A percentile compares a stretch with the other conserved stretches of the same genome.
These are phyloP conservation scores for Magnolia kwangsiensis DNA, from an alignment of 164 flowering plant genomes.

Conservation along the genomic window DNA sequence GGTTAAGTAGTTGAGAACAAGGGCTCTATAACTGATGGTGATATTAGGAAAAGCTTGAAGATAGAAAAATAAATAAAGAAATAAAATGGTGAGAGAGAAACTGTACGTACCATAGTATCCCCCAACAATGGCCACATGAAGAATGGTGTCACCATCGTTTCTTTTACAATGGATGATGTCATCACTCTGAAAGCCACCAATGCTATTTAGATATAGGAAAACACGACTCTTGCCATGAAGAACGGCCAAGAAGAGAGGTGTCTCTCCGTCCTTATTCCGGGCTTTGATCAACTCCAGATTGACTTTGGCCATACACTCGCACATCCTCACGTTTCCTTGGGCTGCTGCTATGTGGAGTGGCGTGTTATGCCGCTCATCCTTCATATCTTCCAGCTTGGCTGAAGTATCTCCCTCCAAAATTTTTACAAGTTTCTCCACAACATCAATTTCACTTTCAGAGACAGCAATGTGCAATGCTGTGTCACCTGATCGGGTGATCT, in stretches of 20 bases:
- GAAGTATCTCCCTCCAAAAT: neutral
- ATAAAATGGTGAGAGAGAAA: no score
- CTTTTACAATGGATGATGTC: conserved; percentile 12
- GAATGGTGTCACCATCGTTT: conserved; percentile 26
- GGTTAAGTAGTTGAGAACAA: no score
- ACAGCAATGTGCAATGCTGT: conserved; percentile 4
- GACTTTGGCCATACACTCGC: conserved; percentile 2
- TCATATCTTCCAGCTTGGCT: neutral
- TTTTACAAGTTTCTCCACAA: neutral
- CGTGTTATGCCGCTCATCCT: conserved; percentile 18
- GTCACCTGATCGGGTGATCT: neutral
- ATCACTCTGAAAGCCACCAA: no score
- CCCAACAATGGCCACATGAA: conserved; percentile 18
- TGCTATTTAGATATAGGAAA: conserved; percentile 2
- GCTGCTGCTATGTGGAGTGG: conserved; percentile 25
- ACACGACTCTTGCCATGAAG: conserved; percentile 9
- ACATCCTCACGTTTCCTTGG: conserved; percentile 13
- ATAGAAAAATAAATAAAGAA: no score
- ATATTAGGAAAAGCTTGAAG: no score
- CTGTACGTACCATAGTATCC: conserved; percentile 15
- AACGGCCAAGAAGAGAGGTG: conserved; percentile 24
- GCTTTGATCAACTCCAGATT: conserved; percentile 4
- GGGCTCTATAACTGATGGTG: no score
- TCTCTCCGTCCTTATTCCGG: conserved; percentile 16
- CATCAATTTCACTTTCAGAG: no score